Evolutionary conservation across 2,329 filamentous ascomycete genomes (phyloP).

Genomic region (Epichloe amarillans): DNA sequence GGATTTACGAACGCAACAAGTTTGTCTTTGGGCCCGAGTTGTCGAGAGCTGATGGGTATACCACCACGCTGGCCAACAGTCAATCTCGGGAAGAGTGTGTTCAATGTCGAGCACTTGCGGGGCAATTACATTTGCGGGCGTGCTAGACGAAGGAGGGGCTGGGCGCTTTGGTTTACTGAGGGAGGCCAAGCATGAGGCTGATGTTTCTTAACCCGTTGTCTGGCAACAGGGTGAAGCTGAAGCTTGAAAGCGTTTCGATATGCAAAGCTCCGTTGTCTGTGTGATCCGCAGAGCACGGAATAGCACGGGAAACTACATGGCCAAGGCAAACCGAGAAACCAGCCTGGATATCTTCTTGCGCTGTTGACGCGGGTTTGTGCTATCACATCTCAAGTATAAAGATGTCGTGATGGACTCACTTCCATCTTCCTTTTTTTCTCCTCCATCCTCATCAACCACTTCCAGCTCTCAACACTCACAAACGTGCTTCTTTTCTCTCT

Average conservation of each 20-base stretch:
- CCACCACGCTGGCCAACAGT: neutral
- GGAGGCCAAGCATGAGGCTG: neutral
- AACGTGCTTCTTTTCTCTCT: neutral
- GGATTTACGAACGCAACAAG: neutral
- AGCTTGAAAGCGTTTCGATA: neutral
- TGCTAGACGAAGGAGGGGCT: neutral
- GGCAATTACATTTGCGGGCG: neutral
- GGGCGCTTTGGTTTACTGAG: neutral
- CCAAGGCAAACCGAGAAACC: neutral
- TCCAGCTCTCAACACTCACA: neutral
- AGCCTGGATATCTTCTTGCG: neutral
- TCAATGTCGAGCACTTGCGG: neutral
- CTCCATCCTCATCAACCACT: conserved; percentile 2
- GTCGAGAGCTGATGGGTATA: neutral
- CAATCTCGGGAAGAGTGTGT: neutral
- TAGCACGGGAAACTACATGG: neutral
- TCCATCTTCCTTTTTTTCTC: neutral
- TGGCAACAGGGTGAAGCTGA: neutral
- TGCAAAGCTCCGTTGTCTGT: neutral
- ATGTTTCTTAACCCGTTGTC: neutral
- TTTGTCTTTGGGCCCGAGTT: neutral
- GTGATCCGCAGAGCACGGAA: neutral
- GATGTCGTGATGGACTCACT: neutral
- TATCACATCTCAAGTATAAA: conserved; percentile 3
- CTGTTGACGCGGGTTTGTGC: neutral